Evolutionary conservation across 805 yeast species (phyloP).

Genomic region (Candida khao-thaluensis): DNA sequence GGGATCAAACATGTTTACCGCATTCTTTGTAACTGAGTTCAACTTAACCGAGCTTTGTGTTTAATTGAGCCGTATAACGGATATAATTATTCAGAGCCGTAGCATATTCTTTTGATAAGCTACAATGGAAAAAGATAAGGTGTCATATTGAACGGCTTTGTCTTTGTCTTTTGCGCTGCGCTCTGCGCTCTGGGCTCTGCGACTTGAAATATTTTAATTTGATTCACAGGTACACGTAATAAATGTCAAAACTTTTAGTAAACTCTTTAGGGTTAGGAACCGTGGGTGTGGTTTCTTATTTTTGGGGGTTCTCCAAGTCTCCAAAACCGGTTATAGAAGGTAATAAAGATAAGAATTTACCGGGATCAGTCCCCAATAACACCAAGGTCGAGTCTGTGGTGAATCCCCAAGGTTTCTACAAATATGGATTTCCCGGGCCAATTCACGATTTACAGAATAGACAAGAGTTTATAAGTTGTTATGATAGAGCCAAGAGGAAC

Average conservation of each 20-base stretch:
- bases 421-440: constrained; percentile 95
- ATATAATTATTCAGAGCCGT: no score
- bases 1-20: no score
- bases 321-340: constrained; percentile 6
- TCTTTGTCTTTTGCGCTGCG: no score
- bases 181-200: no score
- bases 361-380: constrained; percentile 22
- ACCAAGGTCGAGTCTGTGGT: constrained; percentile 20
- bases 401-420: constrained; percentile 78
- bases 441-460: constrained; percentile 76
- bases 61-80: no score
- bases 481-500: constrained; percentile 77
- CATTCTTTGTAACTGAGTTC: no score
- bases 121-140: no score
- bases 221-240: no score
- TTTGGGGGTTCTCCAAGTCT: constrained; percentile 29
- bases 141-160: no score
- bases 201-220: no score
- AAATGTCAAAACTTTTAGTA: constrained; percentile 23
- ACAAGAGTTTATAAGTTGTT: constrained; percentile 80
- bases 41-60: no score
- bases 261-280: constrained; percentile 32
- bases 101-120: no score
- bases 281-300: constrained; percentile 39
- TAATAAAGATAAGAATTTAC: neutral